phyloP scores from a whole-genome alignment of 305 asterid genomes.

The Fraxinus sp. region DNA sequence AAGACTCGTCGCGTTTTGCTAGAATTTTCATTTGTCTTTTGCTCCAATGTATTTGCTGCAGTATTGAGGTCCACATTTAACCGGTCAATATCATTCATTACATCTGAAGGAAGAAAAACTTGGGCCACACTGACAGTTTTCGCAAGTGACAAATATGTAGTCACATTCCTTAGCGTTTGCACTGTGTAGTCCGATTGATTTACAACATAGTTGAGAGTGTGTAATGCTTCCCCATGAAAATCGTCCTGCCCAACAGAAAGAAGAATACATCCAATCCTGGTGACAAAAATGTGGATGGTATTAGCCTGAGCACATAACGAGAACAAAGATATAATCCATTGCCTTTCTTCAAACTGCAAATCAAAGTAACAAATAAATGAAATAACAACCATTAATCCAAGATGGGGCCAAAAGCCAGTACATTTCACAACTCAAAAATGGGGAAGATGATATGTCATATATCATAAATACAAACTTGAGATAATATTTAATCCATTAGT shows the following conservation, averaged over 20 bases:
- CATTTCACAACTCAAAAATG: not conserved
- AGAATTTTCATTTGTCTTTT: slow-evolving; percentile 67
- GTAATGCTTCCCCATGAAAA: slow-evolving; percentile 72
- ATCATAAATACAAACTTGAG: not conserved
- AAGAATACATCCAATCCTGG: slow-evolving; percentile 84
- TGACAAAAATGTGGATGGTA: slow-evolving; percentile 11
- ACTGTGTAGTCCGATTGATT: slow-evolving; percentile 94
- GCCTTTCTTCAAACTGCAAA: not conserved
- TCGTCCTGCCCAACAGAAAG: slow-evolving; percentile 89
- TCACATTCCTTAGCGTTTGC: slow-evolving; percentile 80
- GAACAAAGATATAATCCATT: not conserved
- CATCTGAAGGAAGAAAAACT: slow-evolving; percentile 84
- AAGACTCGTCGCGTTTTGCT: slow-evolving; percentile 62
- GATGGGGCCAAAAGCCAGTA: not conserved
- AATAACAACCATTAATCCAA: not conserved
- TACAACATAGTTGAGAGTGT: slow-evolving; percentile 72
- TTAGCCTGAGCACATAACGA: not conserved
- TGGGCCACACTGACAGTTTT: slow-evolving; percentile 85
- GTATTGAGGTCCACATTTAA: slow-evolving; percentile 59
- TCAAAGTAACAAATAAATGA: not conserved
- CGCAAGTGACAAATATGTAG: slow-evolving; percentile 69
- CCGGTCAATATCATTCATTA: slow-evolving; percentile 62
- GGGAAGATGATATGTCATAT: not conserved
- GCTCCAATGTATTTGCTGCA: slow-evolving; percentile 69
- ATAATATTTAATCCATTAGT: not conserved